Conservation (phyloP, 441 rosid species). For the Geranium incanum region DNA sequence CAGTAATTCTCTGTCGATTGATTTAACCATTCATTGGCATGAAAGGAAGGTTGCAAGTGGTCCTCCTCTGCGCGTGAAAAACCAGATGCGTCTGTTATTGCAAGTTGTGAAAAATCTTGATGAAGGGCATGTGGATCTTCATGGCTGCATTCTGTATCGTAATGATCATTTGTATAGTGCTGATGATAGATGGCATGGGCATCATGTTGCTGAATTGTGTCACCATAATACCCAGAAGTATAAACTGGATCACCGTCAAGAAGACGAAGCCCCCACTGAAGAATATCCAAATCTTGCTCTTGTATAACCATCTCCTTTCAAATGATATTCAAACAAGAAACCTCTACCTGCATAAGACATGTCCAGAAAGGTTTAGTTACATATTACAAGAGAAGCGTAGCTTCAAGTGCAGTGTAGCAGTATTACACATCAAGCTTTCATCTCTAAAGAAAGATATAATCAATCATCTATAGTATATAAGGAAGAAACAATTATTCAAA, state of each 20-base stretch:
- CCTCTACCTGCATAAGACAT: neutral
- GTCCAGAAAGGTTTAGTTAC: neutral
- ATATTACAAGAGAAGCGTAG: neutral
- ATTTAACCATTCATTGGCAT: constrained; percentile 35
- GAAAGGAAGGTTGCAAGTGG: constrained; percentile 18
- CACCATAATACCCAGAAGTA: constrained; percentile 34
- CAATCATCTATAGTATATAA: too few species aligned
- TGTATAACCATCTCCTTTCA: constrained; percentile 30
- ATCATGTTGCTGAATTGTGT: constrained; percentile 32
- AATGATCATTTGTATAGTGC: constrained; percentile 35
- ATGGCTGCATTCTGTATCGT: constrained; percentile 33
- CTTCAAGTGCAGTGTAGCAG: neutral
- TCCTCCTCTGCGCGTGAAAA: constrained; percentile 33
- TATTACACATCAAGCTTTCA: too few species aligned
- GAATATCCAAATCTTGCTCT: constrained; percentile 47
- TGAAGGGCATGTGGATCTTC: constrained; percentile 56
- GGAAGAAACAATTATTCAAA: too few species aligned
- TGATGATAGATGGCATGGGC: constrained; percentile 22
- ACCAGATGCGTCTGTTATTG: constrained; percentile 36
- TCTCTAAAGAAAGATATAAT: too few species aligned
- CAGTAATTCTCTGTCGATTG: constrained; percentile 30
- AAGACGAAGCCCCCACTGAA: constrained; percentile 40
- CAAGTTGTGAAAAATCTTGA: constrained; percentile 56
- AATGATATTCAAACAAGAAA: constrained; percentile 13
- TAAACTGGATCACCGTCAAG: constrained; percentile 36